These are phyloP conservation scores for Limonomyces culmigenus DNA, from an alignment of 1,284 basidiomycete genomes.

Conservation along the genomic window DNA sequence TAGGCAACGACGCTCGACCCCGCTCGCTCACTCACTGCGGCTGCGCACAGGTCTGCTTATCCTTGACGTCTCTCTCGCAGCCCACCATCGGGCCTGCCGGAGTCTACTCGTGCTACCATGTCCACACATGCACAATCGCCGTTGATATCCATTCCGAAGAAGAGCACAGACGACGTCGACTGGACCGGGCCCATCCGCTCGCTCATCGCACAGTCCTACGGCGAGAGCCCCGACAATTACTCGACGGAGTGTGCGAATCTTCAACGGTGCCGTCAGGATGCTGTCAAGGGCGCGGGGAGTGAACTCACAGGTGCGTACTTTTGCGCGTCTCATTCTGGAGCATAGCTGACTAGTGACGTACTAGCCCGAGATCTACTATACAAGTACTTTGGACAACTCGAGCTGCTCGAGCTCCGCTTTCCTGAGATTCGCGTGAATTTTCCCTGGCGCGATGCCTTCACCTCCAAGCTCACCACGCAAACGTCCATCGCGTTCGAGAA, in stretches of 20 bases:
- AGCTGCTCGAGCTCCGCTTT: slow-evolving; percentile 92
- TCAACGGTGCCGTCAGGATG: slow-evolving; percentile 87
- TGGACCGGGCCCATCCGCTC: slow-evolving; percentile 80
- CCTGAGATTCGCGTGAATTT: slow-evolving; percentile 93
- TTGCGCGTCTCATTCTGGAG: background rate
- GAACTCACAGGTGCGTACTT: slow-evolving; percentile 63
- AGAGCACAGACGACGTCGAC: slow-evolving; percentile 74
- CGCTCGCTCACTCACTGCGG: too few relatives aligned
- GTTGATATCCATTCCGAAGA: slow-evolving; percentile 71
- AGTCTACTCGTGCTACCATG: slow-evolving; percentile 32
- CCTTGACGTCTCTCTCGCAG: too few relatives aligned
- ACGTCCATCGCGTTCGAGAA: slow-evolving; percentile 97
- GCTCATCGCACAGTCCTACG: slow-evolving; percentile 85
- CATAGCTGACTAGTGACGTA: background rate
- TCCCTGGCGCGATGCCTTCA: slow-evolving; percentile 95
- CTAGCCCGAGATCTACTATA: slow-evolving; percentile 84
- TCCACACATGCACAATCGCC: slow-evolving; percentile 62
- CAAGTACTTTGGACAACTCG: slow-evolving; percentile 99
- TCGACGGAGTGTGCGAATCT: slow-evolving; percentile 69
- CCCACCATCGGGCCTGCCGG: too few relatives aligned
- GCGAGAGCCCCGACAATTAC: slow-evolving; percentile 84
- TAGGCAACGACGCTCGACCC: too few relatives aligned
- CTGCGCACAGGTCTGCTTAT: too few relatives aligned
- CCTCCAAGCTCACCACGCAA: slow-evolving; percentile 82
- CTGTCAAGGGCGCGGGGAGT: slow-evolving; percentile 86